Evolutionary conservation across 2,329 filamentous ascomycete genomes (phyloP).

Genomic region (Apiospora aurea): DNA sequence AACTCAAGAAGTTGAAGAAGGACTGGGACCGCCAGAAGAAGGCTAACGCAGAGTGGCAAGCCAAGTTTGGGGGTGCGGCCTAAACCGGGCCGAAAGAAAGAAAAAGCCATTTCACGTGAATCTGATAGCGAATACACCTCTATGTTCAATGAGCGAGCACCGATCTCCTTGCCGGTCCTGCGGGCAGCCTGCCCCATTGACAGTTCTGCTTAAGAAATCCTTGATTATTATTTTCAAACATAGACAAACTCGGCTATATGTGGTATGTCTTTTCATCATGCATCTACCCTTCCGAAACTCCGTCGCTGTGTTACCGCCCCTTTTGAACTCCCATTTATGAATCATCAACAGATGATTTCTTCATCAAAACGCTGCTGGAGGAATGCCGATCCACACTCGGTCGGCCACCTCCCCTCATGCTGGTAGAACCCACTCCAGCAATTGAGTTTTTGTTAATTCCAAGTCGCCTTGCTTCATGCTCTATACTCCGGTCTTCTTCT

Average conservation of each 20-base stretch:
- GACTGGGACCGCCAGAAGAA: conserved; percentile 93
- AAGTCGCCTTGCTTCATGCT: background rate
- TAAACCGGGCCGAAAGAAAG: background rate
- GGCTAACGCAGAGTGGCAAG: conserved; percentile 69
- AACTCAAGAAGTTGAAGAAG: conserved; percentile 83
- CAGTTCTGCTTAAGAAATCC: background rate
- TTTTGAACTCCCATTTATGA: background rate
- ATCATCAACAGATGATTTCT: background rate
- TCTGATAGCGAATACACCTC: background rate
- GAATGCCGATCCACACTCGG: background rate
- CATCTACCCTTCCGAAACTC: background rate
- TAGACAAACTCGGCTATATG: background rate
- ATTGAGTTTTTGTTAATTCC: background rate
- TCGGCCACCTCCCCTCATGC: background rate
- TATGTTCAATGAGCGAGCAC: background rate
- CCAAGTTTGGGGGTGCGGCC: conserved; percentile 41
- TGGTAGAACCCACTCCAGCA: background rate
- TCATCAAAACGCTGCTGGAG: background rate
- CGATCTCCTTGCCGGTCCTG: background rate
- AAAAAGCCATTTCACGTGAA: background rate
- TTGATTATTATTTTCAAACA: background rate
- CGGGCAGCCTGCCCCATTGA: background rate
- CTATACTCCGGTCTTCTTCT: background rate
- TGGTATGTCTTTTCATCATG: background rate
- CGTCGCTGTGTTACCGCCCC: background rate